Conservation (phyloP, 2,329 filamentous ascomycete species). For the Rhynchosporium agropyri region DNA sequence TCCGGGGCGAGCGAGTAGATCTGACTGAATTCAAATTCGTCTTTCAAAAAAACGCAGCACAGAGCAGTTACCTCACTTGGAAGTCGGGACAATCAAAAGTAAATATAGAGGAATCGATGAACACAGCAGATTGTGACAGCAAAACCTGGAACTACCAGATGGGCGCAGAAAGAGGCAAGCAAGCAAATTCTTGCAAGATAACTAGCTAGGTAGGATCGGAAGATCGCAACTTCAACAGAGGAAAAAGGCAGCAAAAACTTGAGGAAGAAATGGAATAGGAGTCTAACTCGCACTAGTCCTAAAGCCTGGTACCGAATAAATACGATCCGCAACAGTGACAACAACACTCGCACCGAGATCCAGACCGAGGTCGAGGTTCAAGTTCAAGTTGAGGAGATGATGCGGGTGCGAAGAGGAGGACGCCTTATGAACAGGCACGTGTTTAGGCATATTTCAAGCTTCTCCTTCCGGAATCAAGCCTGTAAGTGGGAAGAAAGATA, state of each 20-base stretch:
- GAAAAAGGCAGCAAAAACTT: constrained; percentile 29
- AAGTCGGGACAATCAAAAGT: background rate
- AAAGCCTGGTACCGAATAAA: constrained; percentile 59
- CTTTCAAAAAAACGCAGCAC: background rate
- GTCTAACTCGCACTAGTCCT: constrained; percentile 63
- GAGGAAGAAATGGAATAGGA: constrained; percentile 26
- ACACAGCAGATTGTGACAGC: too few species aligned
- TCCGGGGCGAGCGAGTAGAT: background rate
- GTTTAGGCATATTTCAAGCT: constrained; percentile 29
- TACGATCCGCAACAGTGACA: constrained; percentile 53
- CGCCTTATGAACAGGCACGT: constrained; percentile 43
- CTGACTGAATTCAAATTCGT: background rate
- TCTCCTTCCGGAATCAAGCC: constrained; percentile 1
- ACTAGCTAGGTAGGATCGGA: constrained; percentile 1
- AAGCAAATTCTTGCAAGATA: constrained; percentile 11
- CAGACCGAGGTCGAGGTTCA: constrained; percentile 39
- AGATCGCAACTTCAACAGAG: constrained; percentile 21
- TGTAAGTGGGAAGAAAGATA: background rate
- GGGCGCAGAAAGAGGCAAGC: background rate
- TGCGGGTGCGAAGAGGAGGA: constrained; percentile 39
- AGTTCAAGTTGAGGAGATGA: constrained; percentile 46
- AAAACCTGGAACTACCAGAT: too few species aligned
- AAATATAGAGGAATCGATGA: background rate
- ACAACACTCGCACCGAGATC: constrained; percentile 5
- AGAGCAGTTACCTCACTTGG: constrained; percentile 10